Evolutionary conservation across 2,329 filamentous ascomycete species (phyloP).

Genomic region (Trichoderma gracile): DNA sequence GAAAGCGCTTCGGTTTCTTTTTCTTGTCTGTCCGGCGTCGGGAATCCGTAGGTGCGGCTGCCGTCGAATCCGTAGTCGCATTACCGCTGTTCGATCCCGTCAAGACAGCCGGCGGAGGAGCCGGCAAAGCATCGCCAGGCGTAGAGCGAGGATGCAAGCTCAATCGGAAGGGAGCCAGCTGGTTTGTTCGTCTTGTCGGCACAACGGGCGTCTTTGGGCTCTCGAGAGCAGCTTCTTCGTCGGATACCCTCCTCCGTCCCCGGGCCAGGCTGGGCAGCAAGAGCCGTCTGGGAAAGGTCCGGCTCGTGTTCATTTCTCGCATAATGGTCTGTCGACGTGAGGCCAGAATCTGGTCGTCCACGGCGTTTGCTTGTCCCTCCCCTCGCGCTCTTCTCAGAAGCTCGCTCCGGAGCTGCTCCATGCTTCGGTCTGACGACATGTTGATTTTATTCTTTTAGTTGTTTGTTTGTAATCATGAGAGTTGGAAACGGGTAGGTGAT

Average conservation of each 20-base stretch:
- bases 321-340: slow-evolving; percentile 12
- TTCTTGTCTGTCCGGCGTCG: background rate
- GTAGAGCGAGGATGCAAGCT: background rate
- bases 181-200: slow-evolving; percentile 16
- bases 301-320: background rate
- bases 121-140: background rate
- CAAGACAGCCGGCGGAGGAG: slow-evolving; percentile 1
- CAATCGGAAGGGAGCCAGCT: background rate
- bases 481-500: background rate
- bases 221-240: slow-evolving; percentile 33
- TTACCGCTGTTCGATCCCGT: background rate
- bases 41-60: background rate
- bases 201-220: slow-evolving; percentile 53
- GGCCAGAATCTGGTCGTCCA: slow-evolving; percentile 23
- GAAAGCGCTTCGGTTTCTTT: slow-evolving; percentile 44
- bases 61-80: background rate
- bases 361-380: slow-evolving; percentile 31
- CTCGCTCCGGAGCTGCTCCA: slow-evolving; percentile 40
- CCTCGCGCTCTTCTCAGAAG: slow-evolving; percentile 37
- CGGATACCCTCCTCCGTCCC: slow-evolving; percentile 28
- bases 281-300: slow-evolving; percentile 9
- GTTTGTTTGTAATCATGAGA: background rate
- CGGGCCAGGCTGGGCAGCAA: slow-evolving; percentile 29
- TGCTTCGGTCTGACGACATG: slow-evolving; percentile 24
- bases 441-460: background rate